Evolutionary conservation across 2,329 filamentous ascomycete genomes (phyloP), one percentile per base, ranked within the genome.

Genomic region (Colletotrichum tabaci): DNA sequence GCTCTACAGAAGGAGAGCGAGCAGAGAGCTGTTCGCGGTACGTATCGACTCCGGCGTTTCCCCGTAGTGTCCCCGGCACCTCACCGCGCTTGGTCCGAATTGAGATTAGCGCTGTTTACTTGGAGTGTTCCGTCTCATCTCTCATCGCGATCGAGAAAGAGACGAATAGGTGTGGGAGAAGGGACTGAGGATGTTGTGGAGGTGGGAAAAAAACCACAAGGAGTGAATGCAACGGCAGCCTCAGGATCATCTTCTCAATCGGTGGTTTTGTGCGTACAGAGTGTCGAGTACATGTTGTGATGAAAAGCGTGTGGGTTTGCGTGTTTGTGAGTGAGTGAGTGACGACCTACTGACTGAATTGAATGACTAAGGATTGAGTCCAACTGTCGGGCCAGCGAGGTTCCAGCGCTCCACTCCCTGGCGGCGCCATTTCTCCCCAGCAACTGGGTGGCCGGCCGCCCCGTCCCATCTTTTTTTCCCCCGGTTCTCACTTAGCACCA

Each of bases 21-120:
- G n/a, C 35, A 57, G 23, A 42, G 30, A 35, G 30, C 35, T 15
- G 47, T 35, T 50, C n/a, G 61, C 21, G 40, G 40, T 68, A 71
- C 58, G 68, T 71, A 68, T 53, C 52, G 21, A 63, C 58, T 71
- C 65, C 68, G 68, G 68, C 47, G 58, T 68, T 60, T 71, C 65
- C 65, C 68, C 65, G 68, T 49, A n/a, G 68, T 60, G 18, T 68
- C 61, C 30, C 65, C 68, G 68, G 65, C 47, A 63, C 26, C 57
- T 46, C 60, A 53, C 30, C 38, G 47, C 68, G 58, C 68, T 68
- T 68, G 58, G 18, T 44, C 57, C 26, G 30, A 18, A 68, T 57
- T 46, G 46, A 52, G 40, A 12, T 40, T 63, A 62, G 65, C 21
- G 46, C 21, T 9, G 23, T 38, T 4, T 3, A 13, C 52, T 40